A percentile compares a stretch with the other conserved stretches of the same genome.
Conservation (phyloP, 305 asterid species). For the Fraxinus sp. region DNA sequence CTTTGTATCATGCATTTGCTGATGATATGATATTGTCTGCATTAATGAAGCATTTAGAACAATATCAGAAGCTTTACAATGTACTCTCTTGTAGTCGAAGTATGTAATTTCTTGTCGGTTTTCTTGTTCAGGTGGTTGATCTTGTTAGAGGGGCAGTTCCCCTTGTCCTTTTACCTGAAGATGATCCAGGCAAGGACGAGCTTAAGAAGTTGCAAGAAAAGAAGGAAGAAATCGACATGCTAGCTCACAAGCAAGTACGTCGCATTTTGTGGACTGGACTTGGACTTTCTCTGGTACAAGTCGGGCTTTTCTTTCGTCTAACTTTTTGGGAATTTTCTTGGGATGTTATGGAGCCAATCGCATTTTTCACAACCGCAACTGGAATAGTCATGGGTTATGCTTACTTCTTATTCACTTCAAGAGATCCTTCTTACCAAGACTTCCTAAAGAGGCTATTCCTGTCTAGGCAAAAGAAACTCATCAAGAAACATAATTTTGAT, state of each 20-base stretch:
- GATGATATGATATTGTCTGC: background rate
- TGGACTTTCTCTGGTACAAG: slow-evolving; percentile 58
- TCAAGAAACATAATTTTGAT: slow-evolving; percentile 64
- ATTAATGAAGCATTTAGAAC: background rate
- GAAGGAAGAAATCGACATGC: slow-evolving; percentile 66
- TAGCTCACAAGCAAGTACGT: slow-evolving; percentile 89
- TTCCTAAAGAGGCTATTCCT: slow-evolving; percentile 82
- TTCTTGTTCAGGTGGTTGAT: slow-evolving; percentile 73
- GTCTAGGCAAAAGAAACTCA: slow-evolving; percentile 85
- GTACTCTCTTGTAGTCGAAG: background rate
- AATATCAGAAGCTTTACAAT: background rate
- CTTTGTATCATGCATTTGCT: background rate
- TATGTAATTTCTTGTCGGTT: background rate
- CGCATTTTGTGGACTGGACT: slow-evolving; percentile 80
- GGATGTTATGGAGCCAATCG: slow-evolving; percentile 98
- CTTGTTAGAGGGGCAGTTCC: slow-evolving; percentile 87
- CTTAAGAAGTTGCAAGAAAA: slow-evolving; percentile 56
- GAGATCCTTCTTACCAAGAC: slow-evolving; percentile 92
- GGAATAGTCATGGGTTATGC: slow-evolving; percentile 84
- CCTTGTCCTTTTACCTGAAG: slow-evolving; percentile 64
- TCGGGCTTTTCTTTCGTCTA: slow-evolving; percentile 90
- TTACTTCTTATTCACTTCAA: slow-evolving; percentile 81
- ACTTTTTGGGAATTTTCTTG: slow-evolving; percentile 99
- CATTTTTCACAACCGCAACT: slow-evolving; percentile 75
- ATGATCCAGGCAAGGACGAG: slow-evolving; percentile 66